These are phyloP conservation scores for Acarospora socialis DNA, from an alignment of 2,329 filamentous ascomycete species.

Conservation along the genomic window DNA sequence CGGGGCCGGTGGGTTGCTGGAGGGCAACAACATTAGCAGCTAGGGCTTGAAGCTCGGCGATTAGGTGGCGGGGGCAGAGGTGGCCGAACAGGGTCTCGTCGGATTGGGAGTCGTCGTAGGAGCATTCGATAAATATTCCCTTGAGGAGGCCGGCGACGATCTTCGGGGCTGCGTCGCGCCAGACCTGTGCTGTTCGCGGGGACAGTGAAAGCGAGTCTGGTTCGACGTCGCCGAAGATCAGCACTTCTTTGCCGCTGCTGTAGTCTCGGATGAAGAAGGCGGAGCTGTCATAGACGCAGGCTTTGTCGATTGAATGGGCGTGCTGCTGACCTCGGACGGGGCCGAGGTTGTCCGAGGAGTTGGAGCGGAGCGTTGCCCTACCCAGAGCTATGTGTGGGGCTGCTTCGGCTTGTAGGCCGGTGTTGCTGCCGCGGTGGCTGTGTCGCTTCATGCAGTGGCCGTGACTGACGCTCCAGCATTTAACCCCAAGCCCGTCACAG, in stretches of 20 bases:
- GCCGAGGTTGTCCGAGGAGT: slow-evolving; percentile 16
- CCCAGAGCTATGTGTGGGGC: slow-evolving; percentile 8
- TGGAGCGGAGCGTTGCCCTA: slow-evolving; percentile 15
- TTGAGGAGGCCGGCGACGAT: slow-evolving; percentile 56
- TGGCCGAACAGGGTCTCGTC: slow-evolving; percentile 78
- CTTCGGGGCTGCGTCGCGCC: slow-evolving; percentile 79
- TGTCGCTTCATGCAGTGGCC: slow-evolving; percentile 72
- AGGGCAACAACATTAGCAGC: slow-evolving; percentile 54
- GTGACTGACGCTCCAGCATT: slow-evolving; percentile 76
- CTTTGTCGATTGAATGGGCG: slow-evolving; percentile 19
- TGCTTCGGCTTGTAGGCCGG: slow-evolving; percentile 10
- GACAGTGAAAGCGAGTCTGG: slow-evolving; percentile 72
- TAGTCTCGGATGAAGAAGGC: slow-evolving; percentile 84
- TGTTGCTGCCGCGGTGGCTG: slow-evolving; percentile 46
- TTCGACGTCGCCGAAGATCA: slow-evolving; percentile 93
- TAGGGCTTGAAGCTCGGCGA: slow-evolving; percentile 60
- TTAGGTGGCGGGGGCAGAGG: slow-evolving; percentile 66
- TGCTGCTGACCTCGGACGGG: slow-evolving; percentile 25
- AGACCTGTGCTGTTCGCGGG: slow-evolving; percentile 69
- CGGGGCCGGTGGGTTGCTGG: slow-evolving; percentile 24
- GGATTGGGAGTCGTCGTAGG: slow-evolving; percentile 67
- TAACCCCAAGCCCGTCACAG: slow-evolving; percentile 76
- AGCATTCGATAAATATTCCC: slow-evolving; percentile 91
- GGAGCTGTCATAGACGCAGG: slow-evolving; percentile 70
- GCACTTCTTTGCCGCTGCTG: slow-evolving; percentile 55